Conservation (phyloP, 805 yeast genomes). For the Wickerhamomyces canadensis region DNA sequence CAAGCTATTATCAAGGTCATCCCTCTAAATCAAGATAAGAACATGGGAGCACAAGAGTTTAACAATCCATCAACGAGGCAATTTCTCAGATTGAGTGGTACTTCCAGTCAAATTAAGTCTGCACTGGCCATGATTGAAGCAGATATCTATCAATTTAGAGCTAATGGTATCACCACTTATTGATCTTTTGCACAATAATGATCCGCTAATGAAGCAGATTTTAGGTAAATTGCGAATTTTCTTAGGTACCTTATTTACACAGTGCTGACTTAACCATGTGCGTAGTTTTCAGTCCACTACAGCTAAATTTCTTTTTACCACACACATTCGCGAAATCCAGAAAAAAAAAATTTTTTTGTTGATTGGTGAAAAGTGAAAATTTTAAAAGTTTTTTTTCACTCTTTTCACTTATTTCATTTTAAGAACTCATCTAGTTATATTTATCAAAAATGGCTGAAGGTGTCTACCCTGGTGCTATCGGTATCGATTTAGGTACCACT, state of each 20-base stretch:
- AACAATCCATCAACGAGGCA: conserved; percentile 20
- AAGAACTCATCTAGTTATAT: conserved; percentile 6
- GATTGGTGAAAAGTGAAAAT: conserved; percentile 16
- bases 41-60: conserved; percentile 7
- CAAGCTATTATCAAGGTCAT: conserved; percentile 35
- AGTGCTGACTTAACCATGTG: not conserved
- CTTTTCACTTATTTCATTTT: conserved; percentile 5
- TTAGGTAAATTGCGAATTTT: conserved; percentile 1
- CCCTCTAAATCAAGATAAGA: conserved; percentile 24
- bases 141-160: conserved; percentile 18
- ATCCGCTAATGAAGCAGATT: not conserved
- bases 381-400: conserved; percentile 14
- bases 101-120: conserved; percentile 15
- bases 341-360: conserved; percentile 15
- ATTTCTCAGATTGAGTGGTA: conserved; percentile 28
- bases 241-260: conserved; percentile 16
- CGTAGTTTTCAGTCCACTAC: conserved; percentile 11
- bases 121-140: conserved; percentile 25
- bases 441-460: conserved; percentile 80
- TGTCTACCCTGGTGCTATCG: conserved; percentile 99
- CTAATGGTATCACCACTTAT: conserved; percentile 5
- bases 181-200: not conserved
- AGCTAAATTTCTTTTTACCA: conserved; percentile 13
- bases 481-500: conserved; percentile 96
- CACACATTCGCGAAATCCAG: not conserved